These are phyloP conservation scores for Apiospora aurea DNA, from an alignment of 2,329 filamentous ascomycete genomes.

Conservation along the genomic window DNA sequence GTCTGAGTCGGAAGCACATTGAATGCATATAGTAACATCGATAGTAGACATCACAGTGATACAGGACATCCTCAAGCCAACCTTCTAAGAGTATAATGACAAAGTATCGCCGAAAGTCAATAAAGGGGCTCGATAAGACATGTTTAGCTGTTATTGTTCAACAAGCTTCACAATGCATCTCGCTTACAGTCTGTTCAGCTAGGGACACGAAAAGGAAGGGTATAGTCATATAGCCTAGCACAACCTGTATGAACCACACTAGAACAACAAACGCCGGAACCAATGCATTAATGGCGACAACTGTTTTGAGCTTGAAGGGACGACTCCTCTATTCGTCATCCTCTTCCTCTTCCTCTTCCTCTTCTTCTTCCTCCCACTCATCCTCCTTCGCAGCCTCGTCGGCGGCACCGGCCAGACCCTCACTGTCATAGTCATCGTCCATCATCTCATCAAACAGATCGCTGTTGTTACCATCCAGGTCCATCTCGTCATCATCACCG, in stretches of 20 bases:
- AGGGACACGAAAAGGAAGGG: conserved; percentile 13
- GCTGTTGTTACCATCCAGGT: conserved; percentile 50
- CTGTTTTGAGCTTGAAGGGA: neutral
- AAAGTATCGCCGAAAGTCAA: neutral
- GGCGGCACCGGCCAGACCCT: conserved; percentile 56
- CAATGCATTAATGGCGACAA: conserved; percentile 6
- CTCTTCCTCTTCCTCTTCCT: conserved; percentile 50
- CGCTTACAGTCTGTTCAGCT: neutral
- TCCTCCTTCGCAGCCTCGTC: conserved; percentile 57
- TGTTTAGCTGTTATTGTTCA: too few species aligned
- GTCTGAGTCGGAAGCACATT: too few species aligned
- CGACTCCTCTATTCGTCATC: conserved; percentile 47
- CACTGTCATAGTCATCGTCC: conserved; percentile 59
- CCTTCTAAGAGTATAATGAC: neutral
- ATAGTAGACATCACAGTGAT: too few species aligned
- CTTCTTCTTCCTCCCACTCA: conserved; percentile 55
- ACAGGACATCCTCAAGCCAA: too few species aligned
- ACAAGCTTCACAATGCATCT: neutral
- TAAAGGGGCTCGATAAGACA: neutral
- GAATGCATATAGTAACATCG: too few species aligned
- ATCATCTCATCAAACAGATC: conserved; percentile 51
- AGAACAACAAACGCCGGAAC: conserved; percentile 16
- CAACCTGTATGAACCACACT: conserved; percentile 13
- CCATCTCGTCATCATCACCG: conserved; percentile 46
- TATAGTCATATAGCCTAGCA: conserved; percentile 22